Evolutionary conservation across 208 protist species (phyloP).

Genomic region (Trypanosoma boissoni): DNA sequence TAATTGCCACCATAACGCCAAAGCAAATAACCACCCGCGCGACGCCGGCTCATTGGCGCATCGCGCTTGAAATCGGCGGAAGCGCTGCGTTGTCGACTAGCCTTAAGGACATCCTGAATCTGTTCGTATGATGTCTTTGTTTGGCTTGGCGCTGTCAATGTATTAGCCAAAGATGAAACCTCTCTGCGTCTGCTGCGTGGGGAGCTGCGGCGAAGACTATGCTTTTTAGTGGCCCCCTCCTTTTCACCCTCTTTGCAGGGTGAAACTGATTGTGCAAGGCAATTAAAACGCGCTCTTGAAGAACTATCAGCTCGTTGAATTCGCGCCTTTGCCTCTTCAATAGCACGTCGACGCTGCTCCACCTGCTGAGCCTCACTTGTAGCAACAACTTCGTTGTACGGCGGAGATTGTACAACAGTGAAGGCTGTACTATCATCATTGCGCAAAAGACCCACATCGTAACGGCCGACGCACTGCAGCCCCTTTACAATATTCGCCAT

Average conservation of each 20-base stretch:
- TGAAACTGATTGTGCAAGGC: slow-evolving; percentile 7
- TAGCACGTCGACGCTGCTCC: slow-evolving; percentile 41
- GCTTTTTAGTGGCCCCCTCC: neutral
- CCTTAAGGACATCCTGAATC: slow-evolving; percentile 26
- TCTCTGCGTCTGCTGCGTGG: neutral
- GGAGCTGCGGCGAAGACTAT: neutral
- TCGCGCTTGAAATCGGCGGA: neutral
- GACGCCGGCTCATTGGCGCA: slow-evolving; percentile 14
- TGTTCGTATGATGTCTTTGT: slow-evolving; percentile 32
- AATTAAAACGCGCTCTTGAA: slow-evolving; percentile 35
- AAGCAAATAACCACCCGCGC: slow-evolving; percentile 57
- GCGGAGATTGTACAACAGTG: slow-evolving; percentile 70
- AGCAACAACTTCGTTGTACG: slow-evolving; percentile 38
- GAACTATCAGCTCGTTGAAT: slow-evolving; percentile 46
- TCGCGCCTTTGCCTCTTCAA: slow-evolving; percentile 51
- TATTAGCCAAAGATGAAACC: neutral
- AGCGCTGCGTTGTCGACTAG: neutral
- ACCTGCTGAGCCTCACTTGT: slow-evolving; percentile 21
- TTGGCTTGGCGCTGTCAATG: neutral
- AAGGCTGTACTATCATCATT: slow-evolving; percentile 79
- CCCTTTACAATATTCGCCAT: slow-evolving; percentile 58
- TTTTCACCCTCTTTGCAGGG: neutral
- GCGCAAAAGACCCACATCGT: slow-evolving; percentile 77
- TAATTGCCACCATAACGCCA: slow-evolving; percentile 66
- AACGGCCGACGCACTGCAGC: slow-evolving; percentile 76